These are phyloP conservation scores for Rhipidocladum racemiflorum DNA, from an alignment of 176 grass and related monocot species.

Conservation along the genomic window DNA sequence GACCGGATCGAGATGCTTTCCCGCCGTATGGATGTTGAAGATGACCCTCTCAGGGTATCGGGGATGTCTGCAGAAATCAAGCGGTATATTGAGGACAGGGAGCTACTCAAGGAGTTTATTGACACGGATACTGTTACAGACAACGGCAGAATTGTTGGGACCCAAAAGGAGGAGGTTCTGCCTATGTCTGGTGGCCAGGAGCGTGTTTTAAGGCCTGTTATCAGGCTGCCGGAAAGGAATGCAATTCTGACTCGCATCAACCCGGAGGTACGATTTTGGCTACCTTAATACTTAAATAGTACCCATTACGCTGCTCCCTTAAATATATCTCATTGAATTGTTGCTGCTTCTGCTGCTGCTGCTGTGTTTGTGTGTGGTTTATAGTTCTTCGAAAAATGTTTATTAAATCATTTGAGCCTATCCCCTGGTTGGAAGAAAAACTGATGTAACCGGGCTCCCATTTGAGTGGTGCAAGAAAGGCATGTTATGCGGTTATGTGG, in stretches of 20 bases:
- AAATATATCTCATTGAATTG: neutral
- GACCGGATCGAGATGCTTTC: slow-evolving; percentile 66
- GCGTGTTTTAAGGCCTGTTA: slow-evolving; percentile 65
- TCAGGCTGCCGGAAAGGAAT: slow-evolving; percentile 74
- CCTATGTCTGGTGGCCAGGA: slow-evolving; percentile 45
- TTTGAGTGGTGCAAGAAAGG: neutral
- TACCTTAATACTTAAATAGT: neutral
- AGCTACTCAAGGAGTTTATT: slow-evolving; percentile 82
- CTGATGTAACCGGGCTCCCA: neutral
- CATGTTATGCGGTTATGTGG: slow-evolving; percentile 1
- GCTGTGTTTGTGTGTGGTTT: neutral
- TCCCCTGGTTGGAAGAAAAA: neutral
- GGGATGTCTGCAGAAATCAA: slow-evolving; percentile 95
- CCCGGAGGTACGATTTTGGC: slow-evolving; percentile 62
- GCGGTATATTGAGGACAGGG: slow-evolving; percentile 81
- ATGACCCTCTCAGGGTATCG: slow-evolving; percentile 68
- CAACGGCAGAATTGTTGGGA: slow-evolving; percentile 50
- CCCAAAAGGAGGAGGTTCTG: slow-evolving; percentile 70
- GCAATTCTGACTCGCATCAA: slow-evolving; percentile 90
- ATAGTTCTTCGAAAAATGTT: neutral
- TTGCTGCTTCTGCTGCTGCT: neutral
- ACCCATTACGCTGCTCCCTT: slow-evolving; percentile 2
- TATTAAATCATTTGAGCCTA: neutral
- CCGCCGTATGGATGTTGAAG: slow-evolving; percentile 64
- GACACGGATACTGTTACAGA: slow-evolving; percentile 68